Evolutionary conservation across 2,329 filamentous ascomycete species (phyloP), one percentile per base, ranked within the genome.

Genomic region (Clonostachys solani): DNA sequence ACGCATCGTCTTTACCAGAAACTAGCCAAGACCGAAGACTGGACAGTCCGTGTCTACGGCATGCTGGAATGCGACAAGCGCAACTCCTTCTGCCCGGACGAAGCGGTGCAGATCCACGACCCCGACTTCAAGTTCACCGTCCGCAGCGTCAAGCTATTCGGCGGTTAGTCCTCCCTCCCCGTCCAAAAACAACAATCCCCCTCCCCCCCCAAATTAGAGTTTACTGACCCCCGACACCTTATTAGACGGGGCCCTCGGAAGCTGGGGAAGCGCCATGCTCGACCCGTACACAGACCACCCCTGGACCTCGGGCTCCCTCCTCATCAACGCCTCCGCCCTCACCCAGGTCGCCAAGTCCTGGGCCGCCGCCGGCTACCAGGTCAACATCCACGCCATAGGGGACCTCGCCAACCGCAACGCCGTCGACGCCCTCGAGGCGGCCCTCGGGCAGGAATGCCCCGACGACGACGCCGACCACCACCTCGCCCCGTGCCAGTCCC

Each of bases 381-480:
- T 88, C 47, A 86, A 85, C 57, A 84, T 88, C 50, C 85, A 88
- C 60, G 84, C 84, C 43, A 88, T 88, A 49, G 85, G 85, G 9
- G 85, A 89, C 60, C 70, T 80, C 5, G 85, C 85, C 15, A 87
- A 86, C 58, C 75, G 83, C 23, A 69, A 80, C 33, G 81, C 82
- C 47, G 65, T 88, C 41, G 77, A 86, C 53, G 82, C 84, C 9
- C 75, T 87, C 45, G 73, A 80, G 42, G 68, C 71, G 7, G 78
- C 80, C 10, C 71, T 87, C 5, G 62, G 67, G n/a, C 57, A 69
- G 17, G 57, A 78, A 16, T 87, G 84, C 51, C 72, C 75, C 13
- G 52, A 59, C 43, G 48, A 61, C 43, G 52, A 61, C 46, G 56
- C 54, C 40, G 48, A 61, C 42, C 52, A 61, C 44, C 55, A 54